Evolutionary conservation across 2,329 filamentous ascomycete species (phyloP).

Genomic region (Cercospora canescens): DNA sequence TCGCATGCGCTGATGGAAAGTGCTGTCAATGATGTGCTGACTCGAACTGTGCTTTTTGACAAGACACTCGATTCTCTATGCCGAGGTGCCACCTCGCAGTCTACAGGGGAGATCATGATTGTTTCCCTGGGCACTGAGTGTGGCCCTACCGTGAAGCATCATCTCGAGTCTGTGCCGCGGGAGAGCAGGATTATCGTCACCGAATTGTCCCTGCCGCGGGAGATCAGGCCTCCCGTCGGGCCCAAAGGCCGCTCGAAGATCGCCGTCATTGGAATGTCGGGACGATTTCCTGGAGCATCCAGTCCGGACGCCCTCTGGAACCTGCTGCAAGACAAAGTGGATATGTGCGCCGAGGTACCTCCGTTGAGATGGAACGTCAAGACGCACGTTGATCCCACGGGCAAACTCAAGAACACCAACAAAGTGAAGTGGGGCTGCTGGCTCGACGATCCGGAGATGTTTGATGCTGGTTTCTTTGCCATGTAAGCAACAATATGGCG

Average conservation of each 20-base stretch:
- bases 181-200: background rate
- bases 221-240: background rate
- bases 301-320: conserved; percentile 27
- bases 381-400: conserved; percentile 40
- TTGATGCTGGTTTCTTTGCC: conserved; percentile 43
- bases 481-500: conserved; percentile 23
- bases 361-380: conserved; percentile 29
- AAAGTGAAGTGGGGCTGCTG: conserved; percentile 36
- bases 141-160: too few species aligned
- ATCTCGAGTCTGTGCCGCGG: too few species aligned
- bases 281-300: conserved; percentile 20
- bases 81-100: too few species aligned
- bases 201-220: background rate
- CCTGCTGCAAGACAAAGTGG: conserved; percentile 17
- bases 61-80: too few species aligned
- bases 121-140: too few species aligned
- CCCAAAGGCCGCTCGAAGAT: background rate
- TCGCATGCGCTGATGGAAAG: too few species aligned
- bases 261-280: conserved; percentile 22
- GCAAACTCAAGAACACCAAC: conserved; percentile 26
- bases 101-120: too few species aligned
- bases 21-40: too few species aligned
- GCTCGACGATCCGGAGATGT: conserved; percentile 36
- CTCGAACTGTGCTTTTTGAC: too few species aligned
- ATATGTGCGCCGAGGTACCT: too few species aligned